Conservation (phyloP, 148 eudicot genomes). For the Fagopyrum tataricum region DNA sequence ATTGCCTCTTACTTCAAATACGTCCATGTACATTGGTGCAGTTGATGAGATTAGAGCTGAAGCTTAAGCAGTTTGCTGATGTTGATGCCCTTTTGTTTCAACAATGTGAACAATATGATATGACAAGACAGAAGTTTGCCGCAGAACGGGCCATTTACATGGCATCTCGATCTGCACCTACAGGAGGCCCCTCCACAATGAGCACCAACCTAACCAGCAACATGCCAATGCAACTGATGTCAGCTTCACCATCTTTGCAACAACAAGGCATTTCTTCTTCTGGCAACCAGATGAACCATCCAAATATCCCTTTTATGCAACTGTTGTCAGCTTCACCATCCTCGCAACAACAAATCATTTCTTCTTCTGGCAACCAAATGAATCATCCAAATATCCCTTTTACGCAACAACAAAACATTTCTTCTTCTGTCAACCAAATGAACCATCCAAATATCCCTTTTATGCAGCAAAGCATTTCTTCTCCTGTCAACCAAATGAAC, state of each 20-base stretch:
- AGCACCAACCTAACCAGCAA: slow-evolving; percentile 15
- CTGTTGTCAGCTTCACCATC: slow-evolving; percentile 12
- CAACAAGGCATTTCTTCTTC: neutral
- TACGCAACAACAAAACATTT: neutral
- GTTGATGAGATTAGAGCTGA: slow-evolving; percentile 87
- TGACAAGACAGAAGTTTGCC: slow-evolving; percentile 67
- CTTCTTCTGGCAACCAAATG: slow-evolving; percentile 2
- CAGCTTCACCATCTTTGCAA: neutral
- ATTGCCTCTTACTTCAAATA: neutral
- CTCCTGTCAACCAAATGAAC: neutral
- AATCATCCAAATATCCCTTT: slow-evolving; percentile 37
- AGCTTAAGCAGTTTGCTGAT: slow-evolving; percentile 94
- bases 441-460: slow-evolving; percentile 35
- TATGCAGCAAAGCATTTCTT: neutral
- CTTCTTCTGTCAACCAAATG: neutral
- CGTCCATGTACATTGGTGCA: slow-evolving; percentile 18
- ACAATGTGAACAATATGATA: slow-evolving; percentile 91
- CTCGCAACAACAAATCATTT: neutral
- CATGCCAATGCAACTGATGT: slow-evolving; percentile 7
- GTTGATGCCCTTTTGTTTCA: slow-evolving; percentile 75
- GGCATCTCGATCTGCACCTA: slow-evolving; percentile 41
- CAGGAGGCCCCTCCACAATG: slow-evolving; percentile 33
- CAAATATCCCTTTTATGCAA: slow-evolving; percentile 47
- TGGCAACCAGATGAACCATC: slow-evolving; percentile 24
- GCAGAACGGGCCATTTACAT: slow-evolving; percentile 57